Evolutionary conservation across 352 stramenopile genomes (phyloP), one percentile per base, ranked within the genome.

Genomic region (Pythium coloratum): DNA sequence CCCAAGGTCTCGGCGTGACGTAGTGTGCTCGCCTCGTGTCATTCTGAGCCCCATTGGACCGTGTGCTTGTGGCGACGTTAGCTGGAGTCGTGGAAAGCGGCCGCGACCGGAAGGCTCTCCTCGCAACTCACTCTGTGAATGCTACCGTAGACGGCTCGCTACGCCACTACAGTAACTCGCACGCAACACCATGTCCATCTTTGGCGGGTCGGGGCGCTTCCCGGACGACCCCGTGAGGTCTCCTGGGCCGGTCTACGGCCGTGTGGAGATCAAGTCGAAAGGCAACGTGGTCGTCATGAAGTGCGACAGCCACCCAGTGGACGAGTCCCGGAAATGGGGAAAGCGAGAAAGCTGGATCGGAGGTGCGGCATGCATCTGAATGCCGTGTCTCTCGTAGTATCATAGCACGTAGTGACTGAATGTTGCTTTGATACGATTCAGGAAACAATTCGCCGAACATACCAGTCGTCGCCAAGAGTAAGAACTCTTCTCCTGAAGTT

Each of bases 301-400:
- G 69, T 68, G 68, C 36, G 86, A 94, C 62, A 88, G 79, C 57
- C 73, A 78, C 38, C 81, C 82, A 3, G 73, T 91, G 26, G 84
- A 92, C 62, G 82, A 91, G 61, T 78, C 62, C 26, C 75, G 67
- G 12, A 85, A 85, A 53, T 91, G 84, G 78, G 84, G 83, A 30
- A 91, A 90, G 59, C 86, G 86, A 26, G 82, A 94, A 62, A 92
- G 82, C 71, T 94, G 86, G 86, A 94, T 94, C 61, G 84, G 79
- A 61, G 82, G 84, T 86, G 50, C 49, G 6, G 20, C 20, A 24
- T 24, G 20, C 20, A 24, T 24, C 20, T 24, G 20, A 24, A 24
- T 24, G 20, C 20, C 20, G 20, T 24, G 20, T 24, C 20, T 24
- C 20, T 24, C 20, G 20, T 24, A 24, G 20, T 24, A 24, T 24